phyloP scores from a whole-genome alignment of 208 protist species.

The Tetramitus jugosus region DNA sequence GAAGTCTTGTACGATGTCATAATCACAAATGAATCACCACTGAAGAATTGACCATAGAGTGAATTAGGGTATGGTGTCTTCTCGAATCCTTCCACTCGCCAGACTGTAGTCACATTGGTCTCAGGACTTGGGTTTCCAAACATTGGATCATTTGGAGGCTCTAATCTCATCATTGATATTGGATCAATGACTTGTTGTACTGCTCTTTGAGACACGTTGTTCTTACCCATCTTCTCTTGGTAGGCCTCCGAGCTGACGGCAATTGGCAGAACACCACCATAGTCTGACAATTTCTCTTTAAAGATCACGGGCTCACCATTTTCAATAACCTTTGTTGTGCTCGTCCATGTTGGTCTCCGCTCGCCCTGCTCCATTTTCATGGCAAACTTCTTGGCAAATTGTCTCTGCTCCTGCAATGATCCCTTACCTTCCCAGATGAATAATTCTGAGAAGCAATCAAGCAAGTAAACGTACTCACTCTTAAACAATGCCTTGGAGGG shows the following conservation, averaged over 20 bases:
- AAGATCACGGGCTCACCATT: not conserved
- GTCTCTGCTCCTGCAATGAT: not conserved
- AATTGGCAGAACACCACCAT: conserved; percentile 8
- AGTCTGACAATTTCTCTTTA: conserved; percentile 16
- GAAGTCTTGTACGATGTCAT: not conserved
- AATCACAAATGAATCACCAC: conserved; percentile 2
- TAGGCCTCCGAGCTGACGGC: not conserved
- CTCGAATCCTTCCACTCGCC: conserved; percentile 11
- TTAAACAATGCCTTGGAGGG: not conserved
- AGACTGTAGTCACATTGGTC: not conserved
- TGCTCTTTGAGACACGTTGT: not conserved
- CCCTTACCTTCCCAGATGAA: conserved; percentile 19
- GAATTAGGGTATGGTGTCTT: not conserved
- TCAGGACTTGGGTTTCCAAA: not conserved
- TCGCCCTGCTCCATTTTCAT: not conserved
- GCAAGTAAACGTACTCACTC: not conserved
- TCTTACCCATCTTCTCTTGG: not conserved
- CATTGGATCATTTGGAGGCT: not conserved
- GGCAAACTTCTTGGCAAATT: not conserved
- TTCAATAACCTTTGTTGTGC: not conserved
- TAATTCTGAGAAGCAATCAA: conserved; percentile 19
- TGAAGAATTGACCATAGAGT: not conserved
- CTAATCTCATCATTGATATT: not conserved
- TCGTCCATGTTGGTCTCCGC: not conserved
- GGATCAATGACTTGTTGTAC: not conserved